Percentiles rank a stretch among this genome's conserved stretches.
Conservation (phyloP, 2,329 filamentous ascomycete genomes). For the Exophiala aquamarina region DNA sequence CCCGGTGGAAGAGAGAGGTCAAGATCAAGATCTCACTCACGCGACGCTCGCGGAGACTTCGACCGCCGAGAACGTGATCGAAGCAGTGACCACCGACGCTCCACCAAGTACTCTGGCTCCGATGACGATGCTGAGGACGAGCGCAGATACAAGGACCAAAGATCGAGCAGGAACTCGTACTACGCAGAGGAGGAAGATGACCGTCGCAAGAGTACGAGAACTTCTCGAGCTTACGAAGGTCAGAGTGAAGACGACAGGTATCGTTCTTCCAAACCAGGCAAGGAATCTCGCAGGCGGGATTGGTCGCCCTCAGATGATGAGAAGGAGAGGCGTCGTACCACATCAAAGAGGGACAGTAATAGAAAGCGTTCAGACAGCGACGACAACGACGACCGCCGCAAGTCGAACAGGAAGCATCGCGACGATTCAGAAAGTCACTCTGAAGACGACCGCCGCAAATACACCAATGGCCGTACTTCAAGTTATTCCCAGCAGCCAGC, state of each 20-base stretch:
- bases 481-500: conserved; percentile 11
- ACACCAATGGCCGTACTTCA: conserved; percentile 4
- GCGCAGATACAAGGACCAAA: conserved; percentile 17
- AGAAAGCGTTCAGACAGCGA: conserved; percentile 23
- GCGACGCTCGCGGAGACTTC: conserved; percentile 37
- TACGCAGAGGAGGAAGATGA: conserved; percentile 33
- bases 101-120: conserved; percentile 31
- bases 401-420: conserved; percentile 13
- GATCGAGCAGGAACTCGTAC: conserved; percentile 30
- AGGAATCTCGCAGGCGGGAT: conserved; percentile 15
- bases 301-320: conserved; percentile 20
- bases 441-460: conserved; percentile 11
- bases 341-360: conserved; percentile 5
- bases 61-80: conserved; percentile 3
- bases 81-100: conserved; percentile 16
- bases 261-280: conserved; percentile 15
- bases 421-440: conserved; percentile 18
- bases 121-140: conserved; percentile 29
- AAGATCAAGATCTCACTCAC: conserved; percentile 45
- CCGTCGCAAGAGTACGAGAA: conserved; percentile 22
- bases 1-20: conserved; percentile 38
- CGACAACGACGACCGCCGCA: conserved; percentile 18
- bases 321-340: conserved; percentile 16
- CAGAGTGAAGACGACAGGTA: conserved; percentile 20
- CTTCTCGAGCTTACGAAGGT: conserved; percentile 31